These are phyloP conservation scores for Beauveria asiatica DNA, from an alignment of 2,329 filamentous ascomycete genomes.

Conservation along the genomic window DNA sequence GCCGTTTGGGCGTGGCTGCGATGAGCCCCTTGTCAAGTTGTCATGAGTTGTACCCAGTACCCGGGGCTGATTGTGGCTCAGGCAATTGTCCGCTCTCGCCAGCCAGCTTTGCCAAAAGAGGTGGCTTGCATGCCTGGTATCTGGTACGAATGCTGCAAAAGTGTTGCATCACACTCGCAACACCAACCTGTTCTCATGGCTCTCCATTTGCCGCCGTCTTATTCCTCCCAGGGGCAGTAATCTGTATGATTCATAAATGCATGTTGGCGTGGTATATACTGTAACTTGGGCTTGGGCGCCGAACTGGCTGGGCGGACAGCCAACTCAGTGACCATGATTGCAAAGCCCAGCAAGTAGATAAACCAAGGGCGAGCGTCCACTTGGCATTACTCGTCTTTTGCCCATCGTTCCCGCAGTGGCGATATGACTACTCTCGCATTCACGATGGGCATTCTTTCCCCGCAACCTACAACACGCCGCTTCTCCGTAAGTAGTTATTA, in stretches of 20 bases:
- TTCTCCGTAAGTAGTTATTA: too few species aligned
- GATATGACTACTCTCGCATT: conserved; percentile 1
- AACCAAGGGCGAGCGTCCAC: not conserved
- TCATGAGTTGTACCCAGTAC: not conserved
- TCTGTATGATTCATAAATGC: too few species aligned
- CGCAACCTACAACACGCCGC: not conserved
- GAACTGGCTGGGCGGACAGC: too few species aligned
- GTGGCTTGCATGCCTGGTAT: too few species aligned
- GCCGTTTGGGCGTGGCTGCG: conserved; percentile 5
- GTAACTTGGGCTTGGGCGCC: too few species aligned
- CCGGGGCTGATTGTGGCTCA: not conserved
- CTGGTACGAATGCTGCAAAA: too few species aligned
- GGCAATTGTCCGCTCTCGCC: not conserved
- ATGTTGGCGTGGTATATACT: too few species aligned
- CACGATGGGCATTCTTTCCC: not conserved
- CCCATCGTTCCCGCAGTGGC: not conserved
- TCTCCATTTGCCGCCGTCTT: too few species aligned
- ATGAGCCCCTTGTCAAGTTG: too few species aligned
- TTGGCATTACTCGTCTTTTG: not conserved
- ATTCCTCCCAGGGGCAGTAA: too few species aligned
- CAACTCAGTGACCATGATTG: not conserved
- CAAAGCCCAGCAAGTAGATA: not conserved
- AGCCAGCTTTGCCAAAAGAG: not conserved
- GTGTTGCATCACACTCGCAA: too few species aligned
- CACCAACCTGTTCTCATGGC: too few species aligned